Evolutionary conservation across 2,329 filamentous ascomycete species (phyloP), one percentile per base, ranked within the genome.

Genomic region (Podosphaera xanthii): DNA sequence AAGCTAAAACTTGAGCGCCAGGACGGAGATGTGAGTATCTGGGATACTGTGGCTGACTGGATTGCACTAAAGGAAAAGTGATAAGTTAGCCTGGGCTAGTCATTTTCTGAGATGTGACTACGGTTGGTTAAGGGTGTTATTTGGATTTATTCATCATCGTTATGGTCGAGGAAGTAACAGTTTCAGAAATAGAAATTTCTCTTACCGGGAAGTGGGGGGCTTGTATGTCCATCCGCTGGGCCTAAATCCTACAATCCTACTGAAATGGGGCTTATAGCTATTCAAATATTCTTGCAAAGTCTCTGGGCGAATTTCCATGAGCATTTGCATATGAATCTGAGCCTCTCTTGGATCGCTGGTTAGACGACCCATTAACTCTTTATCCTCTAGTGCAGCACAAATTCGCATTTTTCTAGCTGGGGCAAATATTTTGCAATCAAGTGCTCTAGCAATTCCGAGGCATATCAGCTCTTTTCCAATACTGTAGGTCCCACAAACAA

Each of bases 401-500:
- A 97, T 87, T 62, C 83, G 81, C 69, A 88, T 85, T 72, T 98
- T 98, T 58, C 78, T 76, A 0, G 88, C 75, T 1, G 87, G 81
- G 0, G 91, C 91, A 67, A 85, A 98, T 62, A 98, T 97, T 68
- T 94, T 95, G 64, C 83, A 87, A 46, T 82, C 76, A 2, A 98
- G 76, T 0, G 90, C 90, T 65, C 84, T 81, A 3, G 92, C 92
- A 63, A 98, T 94, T 50, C 88, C 90, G 38, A 95, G 76, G 69
- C 91, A 97, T 64, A 98, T 90, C 48, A 90, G 84, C 71, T 98
- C 92, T 72, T 98, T 98, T 67, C 92, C 92, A 66, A 98, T 98
- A 65, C 86, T 94, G 72, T 98, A 98, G 0, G 92, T 98, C 52
- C 92, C 92, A 61, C 95, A 94, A 5, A 98, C 81, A 4, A 98